phyloP scores from a whole-genome alignment of 225 moss, liverwort and hornwort species.

The Ulota crispa region DNA sequence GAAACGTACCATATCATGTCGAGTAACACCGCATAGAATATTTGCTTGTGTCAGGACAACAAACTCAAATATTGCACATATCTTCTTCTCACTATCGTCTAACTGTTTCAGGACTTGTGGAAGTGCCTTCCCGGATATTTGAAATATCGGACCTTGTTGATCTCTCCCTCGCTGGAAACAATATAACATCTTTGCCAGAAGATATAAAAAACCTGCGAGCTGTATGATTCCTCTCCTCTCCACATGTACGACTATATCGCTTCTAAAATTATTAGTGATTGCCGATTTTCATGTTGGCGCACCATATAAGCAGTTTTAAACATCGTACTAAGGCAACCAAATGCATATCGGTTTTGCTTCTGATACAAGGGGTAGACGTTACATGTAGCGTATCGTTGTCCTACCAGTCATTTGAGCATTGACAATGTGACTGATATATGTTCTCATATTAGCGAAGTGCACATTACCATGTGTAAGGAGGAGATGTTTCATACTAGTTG shows the following conservation, averaged over 20 bases:
- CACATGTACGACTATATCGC: conserved; percentile 18
- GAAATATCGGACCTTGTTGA: conserved; percentile 67
- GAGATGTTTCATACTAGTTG: neutral
- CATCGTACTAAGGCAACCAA: conserved; percentile 17
- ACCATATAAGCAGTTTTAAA: neutral
- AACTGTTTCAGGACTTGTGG: conserved; percentile 58
- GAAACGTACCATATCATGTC: neutral
- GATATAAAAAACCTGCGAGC: conserved; percentile 66
- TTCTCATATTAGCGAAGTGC: neutral
- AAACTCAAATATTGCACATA: conserved; percentile 7
- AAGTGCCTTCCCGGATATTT: conserved; percentile 72
- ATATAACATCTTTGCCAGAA: conserved; percentile 67
- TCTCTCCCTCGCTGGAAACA: conserved; percentile 84
- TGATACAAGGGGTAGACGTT: neutral
- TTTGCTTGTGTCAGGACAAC: neutral
- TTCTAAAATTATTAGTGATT: conserved; percentile 24
- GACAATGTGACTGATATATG: conserved; percentile 4
- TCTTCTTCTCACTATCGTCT: neutral
- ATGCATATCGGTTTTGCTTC: conserved; percentile 14
- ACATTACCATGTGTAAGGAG: neutral
- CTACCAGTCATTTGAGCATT: conserved; percentile 22
- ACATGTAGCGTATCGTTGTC: neutral
- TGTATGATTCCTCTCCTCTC: conserved; percentile 55
- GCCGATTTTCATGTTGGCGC: neutral
- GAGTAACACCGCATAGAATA: conserved; percentile 4